A percentile compares a stretch with the other conserved stretches of the same genome.
These are phyloP conservation scores for Russula sp. DNA, from an alignment of 768 basidiomycete species.

Conservation along the genomic window DNA sequence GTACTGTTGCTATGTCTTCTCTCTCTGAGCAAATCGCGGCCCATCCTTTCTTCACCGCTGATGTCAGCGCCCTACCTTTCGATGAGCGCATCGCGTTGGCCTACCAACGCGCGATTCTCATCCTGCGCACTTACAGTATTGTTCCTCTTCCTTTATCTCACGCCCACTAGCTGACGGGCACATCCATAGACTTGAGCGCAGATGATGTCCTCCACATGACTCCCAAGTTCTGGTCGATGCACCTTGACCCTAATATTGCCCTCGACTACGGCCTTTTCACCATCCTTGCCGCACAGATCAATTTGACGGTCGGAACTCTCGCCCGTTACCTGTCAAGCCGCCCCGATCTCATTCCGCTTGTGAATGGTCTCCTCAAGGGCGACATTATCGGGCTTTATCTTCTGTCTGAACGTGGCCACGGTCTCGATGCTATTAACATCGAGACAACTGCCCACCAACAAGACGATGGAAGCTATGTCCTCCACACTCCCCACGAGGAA, in stretches of 20 bases:
- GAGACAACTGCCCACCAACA: conserved; percentile 54
- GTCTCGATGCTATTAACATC: conserved; percentile 51
- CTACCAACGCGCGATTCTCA: conserved; percentile 7
- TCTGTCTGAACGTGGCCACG: conserved; percentile 44
- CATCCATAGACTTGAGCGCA: conserved; percentile 31
- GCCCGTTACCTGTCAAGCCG: conserved; percentile 41
- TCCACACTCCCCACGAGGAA: conserved; percentile 50
- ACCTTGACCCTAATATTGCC: conserved; percentile 45
- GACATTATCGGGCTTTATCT: conserved; percentile 34
- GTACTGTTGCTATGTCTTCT: not conserved
- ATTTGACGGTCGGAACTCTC: conserved; percentile 47
- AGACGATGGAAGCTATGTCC: conserved; percentile 39
- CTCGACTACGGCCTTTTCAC: conserved; percentile 48
- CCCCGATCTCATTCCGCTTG: conserved; percentile 43
- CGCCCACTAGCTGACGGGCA: no score
- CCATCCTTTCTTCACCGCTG: conserved; percentile 4
- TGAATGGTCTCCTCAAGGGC: conserved; percentile 44
- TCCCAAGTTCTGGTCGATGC: conserved; percentile 44
- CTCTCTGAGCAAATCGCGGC: conserved; percentile 2
- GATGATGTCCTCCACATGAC: conserved; percentile 44
- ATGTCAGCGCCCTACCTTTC: conserved; percentile 1
- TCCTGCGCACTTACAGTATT: conserved; percentile 6
- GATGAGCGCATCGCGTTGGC: conserved; percentile 8
- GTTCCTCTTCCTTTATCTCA: no score
- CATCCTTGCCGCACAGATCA: conserved; percentile 45